Percentiles rank a stretch among this genome's conserved stretches.
Conservation (phyloP, 768 basidiomycete genomes). For the Russula ochroleuca region DNA sequence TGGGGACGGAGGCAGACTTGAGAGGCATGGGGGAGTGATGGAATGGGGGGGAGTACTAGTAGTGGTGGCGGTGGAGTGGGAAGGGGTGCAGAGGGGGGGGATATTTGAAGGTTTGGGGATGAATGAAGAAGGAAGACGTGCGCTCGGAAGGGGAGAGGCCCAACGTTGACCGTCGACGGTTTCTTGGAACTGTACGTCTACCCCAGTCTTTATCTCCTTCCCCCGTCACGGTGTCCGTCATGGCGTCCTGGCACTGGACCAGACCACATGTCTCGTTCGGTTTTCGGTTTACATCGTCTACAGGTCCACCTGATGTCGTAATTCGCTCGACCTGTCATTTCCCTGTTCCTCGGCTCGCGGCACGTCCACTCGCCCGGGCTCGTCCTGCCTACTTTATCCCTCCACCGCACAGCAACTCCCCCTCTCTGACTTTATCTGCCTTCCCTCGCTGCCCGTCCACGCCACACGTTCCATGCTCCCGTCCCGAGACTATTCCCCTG, state of each 20-base stretch:
- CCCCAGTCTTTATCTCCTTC: conserved; percentile 26
- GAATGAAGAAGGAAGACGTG: conserved; percentile 23
- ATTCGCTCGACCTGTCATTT: conserved; percentile 18
- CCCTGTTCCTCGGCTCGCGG: conserved; percentile 23
- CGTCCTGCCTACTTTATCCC: conserved; percentile 18
- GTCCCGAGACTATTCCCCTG: conserved; percentile 7
- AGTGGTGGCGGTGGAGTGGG: conserved; percentile 24
- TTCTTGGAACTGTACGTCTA: conserved; percentile 27
- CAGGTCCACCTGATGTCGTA: conserved; percentile 21
- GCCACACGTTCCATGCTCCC: conserved; percentile 14
- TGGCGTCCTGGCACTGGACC: conserved; percentile 14
- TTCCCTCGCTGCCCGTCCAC: conserved; percentile 6
- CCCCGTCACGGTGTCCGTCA: conserved; percentile 19
- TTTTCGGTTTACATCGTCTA: conserved; percentile 14
- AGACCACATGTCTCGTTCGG: conserved; percentile 22
- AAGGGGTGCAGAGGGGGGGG: conserved; percentile 26
- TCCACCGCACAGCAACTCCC: background rate
- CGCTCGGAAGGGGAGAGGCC: conserved; percentile 22
- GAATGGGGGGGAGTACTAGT: conserved; percentile 7
- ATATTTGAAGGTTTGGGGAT: conserved; percentile 27
- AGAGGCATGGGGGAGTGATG: conserved; percentile 21
- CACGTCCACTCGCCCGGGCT: conserved; percentile 5
- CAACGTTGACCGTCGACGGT: conserved; percentile 24
- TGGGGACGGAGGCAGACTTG: conserved; percentile 31
- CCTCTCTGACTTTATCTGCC: conserved; percentile 7